Conservation (phyloP, 2,329 filamentous ascomycete genomes). For the Penicillium olsonii region DNA sequence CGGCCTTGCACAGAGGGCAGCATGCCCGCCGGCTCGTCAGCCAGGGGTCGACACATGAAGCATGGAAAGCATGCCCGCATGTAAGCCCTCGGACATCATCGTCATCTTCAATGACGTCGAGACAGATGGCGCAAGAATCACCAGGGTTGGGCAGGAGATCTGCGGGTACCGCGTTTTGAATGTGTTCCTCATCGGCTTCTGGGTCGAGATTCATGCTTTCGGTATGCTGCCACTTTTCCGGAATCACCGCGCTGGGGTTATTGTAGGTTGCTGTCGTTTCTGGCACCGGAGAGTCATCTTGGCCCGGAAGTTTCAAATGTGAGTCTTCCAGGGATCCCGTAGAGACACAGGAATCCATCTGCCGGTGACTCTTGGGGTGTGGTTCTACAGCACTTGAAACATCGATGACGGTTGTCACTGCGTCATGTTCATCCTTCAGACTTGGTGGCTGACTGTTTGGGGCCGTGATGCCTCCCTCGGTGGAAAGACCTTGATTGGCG, state of each 20-base stretch:
- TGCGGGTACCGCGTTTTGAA: slow-evolving; percentile 76
- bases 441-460: slow-evolving; percentile 71
- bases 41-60: slow-evolving; percentile 94
- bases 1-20: slow-evolving; percentile 95
- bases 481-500: slow-evolving; percentile 79
- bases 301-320: slow-evolving; percentile 15
- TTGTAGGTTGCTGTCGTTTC: background rate
- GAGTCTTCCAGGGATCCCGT: slow-evolving; percentile 17
- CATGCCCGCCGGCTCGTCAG: slow-evolving; percentile 90
- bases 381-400: slow-evolving; percentile 25
- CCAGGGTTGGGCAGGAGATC: slow-evolving; percentile 80
- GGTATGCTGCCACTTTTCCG: slow-evolving; percentile 30
- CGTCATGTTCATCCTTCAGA: slow-evolving; percentile 64
- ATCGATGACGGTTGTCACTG: slow-evolving; percentile 26
- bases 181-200: slow-evolving; percentile 73
- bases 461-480: slow-evolving; percentile 77
- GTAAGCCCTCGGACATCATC: slow-evolving; percentile 92
- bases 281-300: slow-evolving; percentile 15
- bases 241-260: slow-evolving; percentile 7
- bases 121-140: slow-evolving; percentile 94
- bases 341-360: slow-evolving; percentile 15
- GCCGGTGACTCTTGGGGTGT: slow-evolving; percentile 22
- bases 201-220: slow-evolving; percentile 61
- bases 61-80: slow-evolving; percentile 98
- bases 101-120: slow-evolving; percentile 90